Evolutionary conservation across 352 stramenopile species (phyloP).

Genomic region (Phytopythium delawarense): DNA sequence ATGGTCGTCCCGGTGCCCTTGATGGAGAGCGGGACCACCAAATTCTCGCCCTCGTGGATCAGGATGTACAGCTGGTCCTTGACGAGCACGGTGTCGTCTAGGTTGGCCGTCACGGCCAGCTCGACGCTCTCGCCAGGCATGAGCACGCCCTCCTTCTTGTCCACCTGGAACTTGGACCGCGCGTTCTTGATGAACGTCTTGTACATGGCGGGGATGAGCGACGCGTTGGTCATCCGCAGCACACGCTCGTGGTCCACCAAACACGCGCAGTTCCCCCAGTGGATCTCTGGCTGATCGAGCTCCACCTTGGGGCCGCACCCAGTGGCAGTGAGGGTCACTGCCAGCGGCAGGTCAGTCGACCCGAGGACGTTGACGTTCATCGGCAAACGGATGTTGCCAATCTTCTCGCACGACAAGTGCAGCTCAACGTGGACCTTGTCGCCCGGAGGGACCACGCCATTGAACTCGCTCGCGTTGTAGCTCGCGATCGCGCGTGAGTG

Average conservation of each 20-base stretch:
- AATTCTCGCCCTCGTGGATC: constrained; percentile 88
- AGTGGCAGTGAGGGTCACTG: constrained; percentile 80
- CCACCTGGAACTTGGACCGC: constrained; percentile 90
- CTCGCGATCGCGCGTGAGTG: constrained; percentile 78
- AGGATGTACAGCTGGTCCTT: constrained; percentile 94
- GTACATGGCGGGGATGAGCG: constrained; percentile 87
- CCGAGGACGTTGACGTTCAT: constrained; percentile 83
- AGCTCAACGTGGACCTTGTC: constrained; percentile 69
- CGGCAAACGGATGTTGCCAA: constrained; percentile 89
- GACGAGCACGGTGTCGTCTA: constrained; percentile 92
- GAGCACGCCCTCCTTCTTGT: constrained; percentile 86
- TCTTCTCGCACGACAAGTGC: constrained; percentile 84
- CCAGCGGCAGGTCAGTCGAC: constrained; percentile 85
- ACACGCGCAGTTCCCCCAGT: constrained; percentile 91
- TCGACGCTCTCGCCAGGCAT: constrained; percentile 68
- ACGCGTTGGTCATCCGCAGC: constrained; percentile 86
- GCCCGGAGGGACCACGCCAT: constrained; percentile 59
- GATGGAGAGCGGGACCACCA: constrained; percentile 87
- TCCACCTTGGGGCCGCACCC: constrained; percentile 85
- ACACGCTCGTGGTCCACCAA: constrained; percentile 72
- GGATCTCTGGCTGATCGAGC: constrained; percentile 73
- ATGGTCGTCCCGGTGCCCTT: constrained; percentile 94
- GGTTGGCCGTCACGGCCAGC: constrained; percentile 82
- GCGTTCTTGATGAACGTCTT: constrained; percentile 93
- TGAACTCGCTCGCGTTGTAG: constrained; percentile 65